These are phyloP conservation scores for Tanacetum coccineum DNA, from an alignment of 129 eudicot genomes.

Conservation along the genomic window DNA sequence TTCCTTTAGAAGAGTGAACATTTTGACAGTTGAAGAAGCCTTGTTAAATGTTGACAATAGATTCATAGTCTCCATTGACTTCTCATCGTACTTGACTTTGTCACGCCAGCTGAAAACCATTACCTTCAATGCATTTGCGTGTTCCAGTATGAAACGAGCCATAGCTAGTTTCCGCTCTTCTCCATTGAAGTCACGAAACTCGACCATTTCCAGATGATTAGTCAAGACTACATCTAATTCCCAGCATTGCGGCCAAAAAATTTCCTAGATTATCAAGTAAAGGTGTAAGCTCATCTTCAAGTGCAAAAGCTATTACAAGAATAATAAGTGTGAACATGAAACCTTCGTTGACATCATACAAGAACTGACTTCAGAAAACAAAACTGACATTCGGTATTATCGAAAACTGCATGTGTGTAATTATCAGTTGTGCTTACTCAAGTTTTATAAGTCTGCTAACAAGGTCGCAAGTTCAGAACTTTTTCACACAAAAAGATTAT, in stretches of 20 bases:
- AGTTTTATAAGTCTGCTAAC: too few relatives aligned
- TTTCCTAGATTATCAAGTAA: too few relatives aligned
- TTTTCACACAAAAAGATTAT: too few relatives aligned
- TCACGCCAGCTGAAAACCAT: not conserved
- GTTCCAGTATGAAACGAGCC: slow-evolving; percentile 14
- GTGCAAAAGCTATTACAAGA: too few relatives aligned
- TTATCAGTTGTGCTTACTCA: too few relatives aligned
- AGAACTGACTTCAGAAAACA: too few relatives aligned
- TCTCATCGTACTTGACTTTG: not conserved
- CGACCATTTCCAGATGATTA: slow-evolving; percentile 15
- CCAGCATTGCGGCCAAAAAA: too few relatives aligned
- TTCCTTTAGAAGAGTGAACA: too few relatives aligned
- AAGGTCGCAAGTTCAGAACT: too few relatives aligned
- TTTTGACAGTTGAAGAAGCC: slow-evolving; percentile 17
- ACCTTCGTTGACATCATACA: too few relatives aligned
- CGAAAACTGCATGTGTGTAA: not conserved
- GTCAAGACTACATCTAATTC: slow-evolving; percentile 15
- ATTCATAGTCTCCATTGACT: slow-evolving; percentile 14
- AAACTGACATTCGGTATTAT: slow-evolving; percentile 13
- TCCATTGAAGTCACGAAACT: slow-evolving; percentile 20
- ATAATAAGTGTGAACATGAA: too few relatives aligned
- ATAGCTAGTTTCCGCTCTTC: slow-evolving; percentile 8
- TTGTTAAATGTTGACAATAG: not conserved
- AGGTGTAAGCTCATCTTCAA: too few relatives aligned
- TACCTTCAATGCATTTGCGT: slow-evolving; percentile 17